Evolutionary conservation across 108 stramenopile genomes (phyloP).

Genomic region (Nitzschia sp.): DNA sequence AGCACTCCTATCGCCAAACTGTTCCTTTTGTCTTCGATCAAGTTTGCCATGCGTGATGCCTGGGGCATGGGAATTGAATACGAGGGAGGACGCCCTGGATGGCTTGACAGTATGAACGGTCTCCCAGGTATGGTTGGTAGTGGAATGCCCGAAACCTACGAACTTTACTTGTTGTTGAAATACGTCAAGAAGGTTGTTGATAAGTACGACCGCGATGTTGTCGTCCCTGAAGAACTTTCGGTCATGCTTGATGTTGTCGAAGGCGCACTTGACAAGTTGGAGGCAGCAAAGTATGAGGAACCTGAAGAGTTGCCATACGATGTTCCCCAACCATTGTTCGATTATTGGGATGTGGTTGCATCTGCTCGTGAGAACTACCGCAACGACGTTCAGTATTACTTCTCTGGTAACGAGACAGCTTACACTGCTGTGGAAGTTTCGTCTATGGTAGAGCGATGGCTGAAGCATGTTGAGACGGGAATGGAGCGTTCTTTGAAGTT

Average conservation of each 20-base stretch:
- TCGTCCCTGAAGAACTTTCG: constrained; percentile 74
- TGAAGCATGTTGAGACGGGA: constrained; percentile 73
- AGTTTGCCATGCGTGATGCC: constrained; percentile 93
- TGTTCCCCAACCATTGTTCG: constrained; percentile 80
- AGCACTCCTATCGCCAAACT: constrained; percentile 68
- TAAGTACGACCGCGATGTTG: constrained; percentile 67
- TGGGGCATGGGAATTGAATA: constrained; percentile 96
- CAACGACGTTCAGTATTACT: constrained; percentile 72
- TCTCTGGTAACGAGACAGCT: constrained; percentile 75
- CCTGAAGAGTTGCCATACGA: constrained; percentile 56
- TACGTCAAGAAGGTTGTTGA: constrained; percentile 75
- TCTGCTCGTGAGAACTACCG: constrained; percentile 88
- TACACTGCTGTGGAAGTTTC: constrained; percentile 58
- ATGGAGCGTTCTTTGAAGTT: constrained; percentile 79
- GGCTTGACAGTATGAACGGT: constrained; percentile 98
- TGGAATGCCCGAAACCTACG: constrained; percentile 92
- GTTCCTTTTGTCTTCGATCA: constrained; percentile 80
- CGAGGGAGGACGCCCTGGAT: constrained; percentile 94
- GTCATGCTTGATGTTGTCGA: constrained; percentile 70
- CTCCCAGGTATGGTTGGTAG: constrained; percentile 89
- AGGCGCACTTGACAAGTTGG: constrained; percentile 69
- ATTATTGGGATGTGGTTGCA: constrained; percentile 88
- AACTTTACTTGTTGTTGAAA: constrained; percentile 78
- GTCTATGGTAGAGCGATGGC: constrained; percentile 69
- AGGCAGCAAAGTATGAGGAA: constrained; percentile 68